A percentile compares a stretch with the other conserved stretches of the same genome.
Conservation (phyloP, 2,329 filamentous ascomycete genomes). For the Fusarium foetens region DNA sequence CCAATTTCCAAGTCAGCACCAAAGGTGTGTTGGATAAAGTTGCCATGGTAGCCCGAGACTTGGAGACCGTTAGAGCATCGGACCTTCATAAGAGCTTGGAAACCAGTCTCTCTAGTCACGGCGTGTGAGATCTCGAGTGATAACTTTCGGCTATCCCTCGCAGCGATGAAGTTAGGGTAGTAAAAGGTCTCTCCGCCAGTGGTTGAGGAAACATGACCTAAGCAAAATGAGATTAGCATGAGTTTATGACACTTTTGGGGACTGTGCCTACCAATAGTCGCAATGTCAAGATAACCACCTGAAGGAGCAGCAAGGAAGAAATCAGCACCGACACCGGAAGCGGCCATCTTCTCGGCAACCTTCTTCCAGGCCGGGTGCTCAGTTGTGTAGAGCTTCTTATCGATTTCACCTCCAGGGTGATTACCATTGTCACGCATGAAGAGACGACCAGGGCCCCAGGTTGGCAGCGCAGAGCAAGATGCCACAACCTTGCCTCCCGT, state of each 20-base stretch:
- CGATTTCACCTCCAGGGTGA: slow-evolving; percentile 84
- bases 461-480: slow-evolving; percentile 86
- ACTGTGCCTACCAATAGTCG: slow-evolving; percentile 76
- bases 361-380: slow-evolving; percentile 92
- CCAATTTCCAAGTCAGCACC: slow-evolving; percentile 95
- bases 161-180: slow-evolving; percentile 94
- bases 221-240: slow-evolving; percentile 7
- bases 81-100: slow-evolving; percentile 97
- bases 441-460: slow-evolving; percentile 87
- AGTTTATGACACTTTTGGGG: neutral
- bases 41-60: slow-evolving; percentile 92
- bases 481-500: slow-evolving; percentile 95
- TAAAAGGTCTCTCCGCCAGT: slow-evolving; percentile 98
- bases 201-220: slow-evolving; percentile 83
- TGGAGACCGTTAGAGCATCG: slow-evolving; percentile 97
- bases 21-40: slow-evolving; percentile 95
- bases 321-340: slow-evolving; percentile 86
- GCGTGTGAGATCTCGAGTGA: slow-evolving; percentile 87
- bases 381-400: slow-evolving; percentile 90
- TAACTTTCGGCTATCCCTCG: slow-evolving; percentile 85
- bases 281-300: slow-evolving; percentile 91
- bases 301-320: slow-evolving; percentile 94
- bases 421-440: slow-evolving; percentile 90
- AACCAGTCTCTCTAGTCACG: slow-evolving; percentile 89
- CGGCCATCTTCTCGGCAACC: slow-evolving; percentile 85